phyloP scores from a whole-genome alignment of 768 basidiomycete species.

The Amylocystis lapponica region DNA sequence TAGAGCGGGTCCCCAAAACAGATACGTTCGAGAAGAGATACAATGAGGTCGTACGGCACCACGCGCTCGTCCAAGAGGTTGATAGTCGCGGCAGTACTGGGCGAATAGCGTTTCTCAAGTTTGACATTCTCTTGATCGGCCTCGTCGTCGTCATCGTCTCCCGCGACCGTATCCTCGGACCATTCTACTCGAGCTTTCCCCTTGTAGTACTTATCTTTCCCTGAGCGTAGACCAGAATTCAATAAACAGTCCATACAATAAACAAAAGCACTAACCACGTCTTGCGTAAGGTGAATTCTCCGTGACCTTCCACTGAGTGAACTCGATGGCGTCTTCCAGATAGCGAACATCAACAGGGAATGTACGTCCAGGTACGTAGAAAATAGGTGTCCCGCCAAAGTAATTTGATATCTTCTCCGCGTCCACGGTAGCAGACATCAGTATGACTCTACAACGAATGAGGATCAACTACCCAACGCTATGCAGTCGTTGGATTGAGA shows the following conservation, averaged over 20 bases:
- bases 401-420: slow-evolving; percentile 83
- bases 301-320: slow-evolving; percentile 69
- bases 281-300: slow-evolving; percentile 80
- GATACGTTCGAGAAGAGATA: slow-evolving; percentile 74
- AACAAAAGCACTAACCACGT: slow-evolving; percentile 40
- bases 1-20: slow-evolving; percentile 63
- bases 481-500: no score
- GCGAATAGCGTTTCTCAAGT: slow-evolving; percentile 77
- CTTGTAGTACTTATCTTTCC: slow-evolving; percentile 56
- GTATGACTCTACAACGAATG: slow-evolving; percentile 55
- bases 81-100: slow-evolving; percentile 67
- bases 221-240: slow-evolving; percentile 28
- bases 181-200: slow-evolving; percentile 65
- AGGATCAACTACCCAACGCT: no score
- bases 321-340: slow-evolving; percentile 88
- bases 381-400: slow-evolving; percentile 80
- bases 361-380: slow-evolving; percentile 90
- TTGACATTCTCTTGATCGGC: slow-evolving; percentile 40
- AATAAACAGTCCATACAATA: not conserved
- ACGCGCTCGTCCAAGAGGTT: slow-evolving; percentile 82
- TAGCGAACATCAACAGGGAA: slow-evolving; percentile 86
- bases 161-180: slow-evolving; percentile 62
- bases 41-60: slow-evolving; percentile 88
- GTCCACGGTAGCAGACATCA: slow-evolving; percentile 97
- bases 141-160: slow-evolving; percentile 66